These are phyloP conservation scores for Nidularia sp. DNA, from an alignment of 768 basidiomycete species.

Conservation along the genomic window DNA sequence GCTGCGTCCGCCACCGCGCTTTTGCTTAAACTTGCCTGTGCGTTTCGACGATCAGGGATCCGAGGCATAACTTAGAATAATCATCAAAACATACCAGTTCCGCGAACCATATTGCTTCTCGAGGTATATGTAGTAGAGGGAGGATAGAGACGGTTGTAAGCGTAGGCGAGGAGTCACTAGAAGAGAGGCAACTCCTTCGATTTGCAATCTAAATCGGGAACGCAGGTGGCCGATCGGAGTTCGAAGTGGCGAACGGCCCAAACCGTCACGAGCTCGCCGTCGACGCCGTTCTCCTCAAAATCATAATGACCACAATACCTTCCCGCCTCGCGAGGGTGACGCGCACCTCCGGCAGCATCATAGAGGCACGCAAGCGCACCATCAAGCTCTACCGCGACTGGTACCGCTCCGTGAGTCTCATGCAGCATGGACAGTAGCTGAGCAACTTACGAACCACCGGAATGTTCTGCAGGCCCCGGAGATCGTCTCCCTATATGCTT, in stretches of 20 bases:
- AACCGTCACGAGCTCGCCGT: conserved; percentile 7
- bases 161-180: not conserved
- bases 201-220: conserved; percentile 13
- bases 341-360: conserved; percentile 46
- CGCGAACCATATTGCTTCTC: conserved; percentile 40
- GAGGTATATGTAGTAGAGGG: conserved; percentile 1
- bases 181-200: conserved; percentile 5
- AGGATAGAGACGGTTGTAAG: conserved; percentile 4
- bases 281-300: not conserved
- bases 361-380: conserved; percentile 65
- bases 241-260: not conserved
- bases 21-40: conserved; percentile 78
- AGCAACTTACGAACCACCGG: conserved; percentile 1
- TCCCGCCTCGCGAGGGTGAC: conserved; percentile 77
- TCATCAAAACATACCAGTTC: conserved; percentile 31
- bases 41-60: too few relatives aligned
- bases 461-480: conserved; percentile 72
- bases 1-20: conserved; percentile 83
- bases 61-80: too few relatives aligned
- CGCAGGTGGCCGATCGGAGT: not conserved
- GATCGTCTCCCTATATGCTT: conserved; percentile 75
- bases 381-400: conserved; percentile 87
- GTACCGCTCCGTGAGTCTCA: conserved; percentile 78
- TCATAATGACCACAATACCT: conserved; percentile 72
- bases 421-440: not conserved